Evolutionary conservation across 306 rosid species (phyloP).

Genomic region (Morella rubra): DNA sequence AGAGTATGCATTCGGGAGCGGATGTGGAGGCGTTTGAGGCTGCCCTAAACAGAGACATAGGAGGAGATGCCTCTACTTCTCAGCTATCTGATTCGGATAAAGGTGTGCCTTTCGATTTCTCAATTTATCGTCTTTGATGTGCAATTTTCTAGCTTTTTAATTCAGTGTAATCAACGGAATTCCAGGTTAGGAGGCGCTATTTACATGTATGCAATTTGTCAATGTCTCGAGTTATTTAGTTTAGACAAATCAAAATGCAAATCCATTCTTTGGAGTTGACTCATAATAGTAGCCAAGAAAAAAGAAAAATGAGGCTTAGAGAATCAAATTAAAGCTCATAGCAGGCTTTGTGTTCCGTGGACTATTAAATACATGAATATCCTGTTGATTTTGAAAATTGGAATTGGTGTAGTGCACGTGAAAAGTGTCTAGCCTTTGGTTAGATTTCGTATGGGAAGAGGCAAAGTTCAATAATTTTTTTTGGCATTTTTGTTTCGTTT

Average conservation of each 20-base stretch:
- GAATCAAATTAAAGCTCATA: not conserved
- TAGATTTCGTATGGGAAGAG: no score
- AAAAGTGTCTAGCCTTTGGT: no score
- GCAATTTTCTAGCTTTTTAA: not conserved
- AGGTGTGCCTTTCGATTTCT: constrained; percentile 30
- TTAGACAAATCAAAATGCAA: no score
- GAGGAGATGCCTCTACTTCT: constrained; percentile 60
- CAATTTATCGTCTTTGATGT: not conserved
- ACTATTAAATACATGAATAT: not conserved
- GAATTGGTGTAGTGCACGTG: not conserved
- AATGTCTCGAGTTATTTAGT: no score
- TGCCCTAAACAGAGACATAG: constrained; percentile 73
- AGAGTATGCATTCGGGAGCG: constrained; percentile 84
- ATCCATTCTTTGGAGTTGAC: no score
- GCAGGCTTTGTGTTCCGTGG: not conserved
- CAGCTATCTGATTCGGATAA: constrained; percentile 55
- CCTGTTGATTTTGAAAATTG: not conserved
- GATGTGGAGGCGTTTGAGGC: constrained; percentile 91
- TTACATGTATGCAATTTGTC: not conserved
- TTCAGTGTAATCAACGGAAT: not conserved
- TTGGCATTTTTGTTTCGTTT: no score
- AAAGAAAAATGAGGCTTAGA: not conserved
- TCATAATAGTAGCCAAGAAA: not conserved
- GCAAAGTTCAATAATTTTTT: no score
- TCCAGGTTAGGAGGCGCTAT: no score